phyloP scores from a whole-genome alignment of 768 basidiomycete species.

The Tylopilus rubrobrunneus region DNA sequence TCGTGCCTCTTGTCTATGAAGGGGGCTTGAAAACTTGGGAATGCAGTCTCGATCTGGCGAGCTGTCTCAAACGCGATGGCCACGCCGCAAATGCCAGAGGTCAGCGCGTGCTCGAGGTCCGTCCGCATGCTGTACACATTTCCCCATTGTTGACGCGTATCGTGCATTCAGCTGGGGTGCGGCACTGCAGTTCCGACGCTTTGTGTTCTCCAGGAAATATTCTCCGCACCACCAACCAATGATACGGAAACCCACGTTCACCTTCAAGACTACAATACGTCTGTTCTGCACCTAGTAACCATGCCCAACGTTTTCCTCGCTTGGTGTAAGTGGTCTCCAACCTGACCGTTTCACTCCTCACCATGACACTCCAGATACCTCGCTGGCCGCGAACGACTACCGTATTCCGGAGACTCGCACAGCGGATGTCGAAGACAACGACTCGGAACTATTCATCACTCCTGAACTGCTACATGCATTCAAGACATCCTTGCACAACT shows the following conservation, averaged over 20 bases:
- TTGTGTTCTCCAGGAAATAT: slow-evolving; percentile 62
- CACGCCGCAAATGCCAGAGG: slow-evolving; percentile 35
- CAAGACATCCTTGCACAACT: slow-evolving; percentile 46
- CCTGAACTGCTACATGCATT: slow-evolving; percentile 64
- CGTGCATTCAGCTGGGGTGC: slow-evolving; percentile 69
- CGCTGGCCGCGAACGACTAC: slow-evolving; percentile 50
- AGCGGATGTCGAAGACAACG: slow-evolving; percentile 6
- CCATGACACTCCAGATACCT: slow-evolving; percentile 47
- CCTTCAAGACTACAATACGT: slow-evolving; percentile 89
- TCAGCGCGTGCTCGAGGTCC: slow-evolving; percentile 69
- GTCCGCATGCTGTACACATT: background rate
- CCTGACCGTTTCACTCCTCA: background rate
- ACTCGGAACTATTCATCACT: slow-evolving; percentile 64
- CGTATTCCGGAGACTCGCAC: slow-evolving; percentile 32
- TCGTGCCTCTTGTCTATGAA: slow-evolving; percentile 90
- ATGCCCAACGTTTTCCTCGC: slow-evolving; percentile 73
- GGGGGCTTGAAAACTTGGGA: slow-evolving; percentile 99
- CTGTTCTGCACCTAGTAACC: slow-evolving; percentile 75
- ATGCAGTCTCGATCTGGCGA: slow-evolving; percentile 83
- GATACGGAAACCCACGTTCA: slow-evolving; percentile 52
- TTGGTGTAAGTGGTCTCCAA: slow-evolving; percentile 62
- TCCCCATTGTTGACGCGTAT: background rate
- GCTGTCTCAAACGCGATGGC: slow-evolving; percentile 46
- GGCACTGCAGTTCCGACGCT: slow-evolving; percentile 86
- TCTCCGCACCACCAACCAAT: slow-evolving; percentile 32